These are phyloP conservation scores for Herpetospermum pedunculosum DNA, from an alignment of 306 rosid genomes.

Conservation along the genomic window DNA sequence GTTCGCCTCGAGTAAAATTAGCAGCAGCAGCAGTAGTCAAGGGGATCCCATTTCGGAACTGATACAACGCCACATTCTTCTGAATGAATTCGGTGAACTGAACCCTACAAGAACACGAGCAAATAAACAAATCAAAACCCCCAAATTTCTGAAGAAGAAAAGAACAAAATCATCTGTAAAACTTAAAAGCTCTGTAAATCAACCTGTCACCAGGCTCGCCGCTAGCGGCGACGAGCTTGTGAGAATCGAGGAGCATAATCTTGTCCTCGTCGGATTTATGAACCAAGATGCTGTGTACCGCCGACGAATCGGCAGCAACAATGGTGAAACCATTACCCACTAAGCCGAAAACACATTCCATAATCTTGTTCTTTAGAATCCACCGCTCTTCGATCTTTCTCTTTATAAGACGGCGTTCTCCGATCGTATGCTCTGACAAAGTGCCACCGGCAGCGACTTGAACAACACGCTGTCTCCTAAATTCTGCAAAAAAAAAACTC, in stretches of 20 bases:
- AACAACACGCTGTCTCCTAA: not conserved
- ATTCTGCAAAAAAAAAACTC: not conserved
- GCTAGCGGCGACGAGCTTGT: conserved; percentile 90
- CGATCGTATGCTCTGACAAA: not conserved
- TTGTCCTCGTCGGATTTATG: conserved; percentile 95
- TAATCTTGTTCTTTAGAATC: conserved; percentile 5
- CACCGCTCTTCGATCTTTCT: not conserved
- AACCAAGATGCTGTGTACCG: conserved; percentile 85
- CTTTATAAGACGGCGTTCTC: not conserved
- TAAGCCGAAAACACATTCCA: conserved; percentile 84
- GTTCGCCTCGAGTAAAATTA: conserved; percentile 69
- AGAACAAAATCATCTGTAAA: conserved; percentile 9
- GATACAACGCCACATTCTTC: conserved; percentile 64
- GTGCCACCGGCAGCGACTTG: not conserved
- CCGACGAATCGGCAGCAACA: conserved; percentile 83
- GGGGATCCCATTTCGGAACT: conserved; percentile 68
- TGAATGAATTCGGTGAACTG: conserved; percentile 69
- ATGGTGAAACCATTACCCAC: conserved; percentile 70
- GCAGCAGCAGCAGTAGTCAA: conserved; percentile 72
- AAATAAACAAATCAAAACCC: not conserved
- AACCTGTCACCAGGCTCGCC: conserved; percentile 93
- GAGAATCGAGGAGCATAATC: conserved; percentile 89
- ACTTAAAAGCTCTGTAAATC: not conserved
- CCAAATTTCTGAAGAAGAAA: not conserved
- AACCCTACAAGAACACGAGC: conserved; percentile 24